phyloP scores from a whole-genome alignment of 768 basidiomycete species.

The Agaricus subrufescens region DNA sequence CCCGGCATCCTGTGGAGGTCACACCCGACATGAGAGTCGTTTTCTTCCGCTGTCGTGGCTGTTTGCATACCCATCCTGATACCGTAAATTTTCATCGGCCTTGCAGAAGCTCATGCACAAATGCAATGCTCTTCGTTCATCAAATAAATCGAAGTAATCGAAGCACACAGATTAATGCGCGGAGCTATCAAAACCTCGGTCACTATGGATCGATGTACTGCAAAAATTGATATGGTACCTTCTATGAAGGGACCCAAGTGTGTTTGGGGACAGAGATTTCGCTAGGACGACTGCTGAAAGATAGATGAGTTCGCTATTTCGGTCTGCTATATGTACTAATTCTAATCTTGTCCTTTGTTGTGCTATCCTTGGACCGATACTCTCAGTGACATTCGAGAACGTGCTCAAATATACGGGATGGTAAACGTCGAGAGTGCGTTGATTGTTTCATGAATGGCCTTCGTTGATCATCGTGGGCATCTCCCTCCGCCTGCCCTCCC shows the following conservation, averaged over 20 bases:
- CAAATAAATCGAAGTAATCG: conserved; percentile 80
- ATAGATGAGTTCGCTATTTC: neutral
- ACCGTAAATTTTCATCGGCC: conserved; percentile 96
- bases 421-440: too few species aligned
- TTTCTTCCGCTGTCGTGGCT: conserved; percentile 95
- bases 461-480: too few species aligned
- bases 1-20: conserved; percentile 22
- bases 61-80: conserved; percentile 96
- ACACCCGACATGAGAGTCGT: conserved; percentile 99
- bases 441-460: too few species aligned
- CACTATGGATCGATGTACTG: conserved; percentile 90
- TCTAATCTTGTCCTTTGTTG: too few species aligned
- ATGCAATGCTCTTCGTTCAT: conserved; percentile 90
- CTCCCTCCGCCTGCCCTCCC: too few species aligned
- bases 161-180: conserved; percentile 92
- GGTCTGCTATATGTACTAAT: neutral
- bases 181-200: conserved; percentile 90
- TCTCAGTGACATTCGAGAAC: too few species aligned
- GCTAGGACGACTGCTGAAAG: conserved; percentile 54
- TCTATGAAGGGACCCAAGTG: conserved; percentile 94
- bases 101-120: conserved; percentile 93
- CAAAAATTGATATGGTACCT: conserved; percentile 95
- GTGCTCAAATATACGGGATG: too few species aligned
- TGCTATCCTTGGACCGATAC: too few species aligned
- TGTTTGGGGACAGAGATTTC: conserved; percentile 70